These are phyloP conservation scores for Sungouiozyma ichnusensis DNA, from an alignment of 805 yeast genomes.

Conservation along the genomic window DNA sequence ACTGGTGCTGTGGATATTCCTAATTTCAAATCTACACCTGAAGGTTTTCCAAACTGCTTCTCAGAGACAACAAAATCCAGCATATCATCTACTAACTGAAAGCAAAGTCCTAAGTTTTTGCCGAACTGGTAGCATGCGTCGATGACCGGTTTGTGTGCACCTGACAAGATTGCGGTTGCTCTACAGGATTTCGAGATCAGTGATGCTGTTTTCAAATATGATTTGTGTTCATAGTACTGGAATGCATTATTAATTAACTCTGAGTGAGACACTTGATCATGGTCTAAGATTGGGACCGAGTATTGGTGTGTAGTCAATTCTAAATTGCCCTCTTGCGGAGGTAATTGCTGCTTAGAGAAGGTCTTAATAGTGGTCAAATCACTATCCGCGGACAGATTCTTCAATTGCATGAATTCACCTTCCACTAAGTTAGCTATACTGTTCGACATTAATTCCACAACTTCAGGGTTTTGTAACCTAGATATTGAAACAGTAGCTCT, in stretches of 20 bases:
- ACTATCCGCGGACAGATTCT: conserved; percentile 68
- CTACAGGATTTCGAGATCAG: conserved; percentile 88
- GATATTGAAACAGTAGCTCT: conserved; percentile 95
- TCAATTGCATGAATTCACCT: conserved; percentile 98
- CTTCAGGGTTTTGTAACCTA: conserved; percentile 90
- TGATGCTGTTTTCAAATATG: conserved; percentile 90
- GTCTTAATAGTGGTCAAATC: not conserved
- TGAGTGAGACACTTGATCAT: conserved; percentile 38
- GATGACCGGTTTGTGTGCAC: conserved; percentile 62
- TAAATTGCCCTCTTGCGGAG: conserved; percentile 44
- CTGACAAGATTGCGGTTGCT: conserved; percentile 87
- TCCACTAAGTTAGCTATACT: conserved; percentile 95
- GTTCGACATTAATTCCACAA: conserved; percentile 87
- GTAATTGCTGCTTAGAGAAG: conserved; percentile 32
- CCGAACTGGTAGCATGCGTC: conserved; percentile 89
- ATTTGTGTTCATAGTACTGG: conserved; percentile 89
- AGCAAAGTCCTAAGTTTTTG: conserved; percentile 84
- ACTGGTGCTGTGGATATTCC: conserved; percentile 98
- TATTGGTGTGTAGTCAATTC: conserved; percentile 53
- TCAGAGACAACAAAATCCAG: conserved; percentile 88
- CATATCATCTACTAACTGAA: conserved; percentile 94
- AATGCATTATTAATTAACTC: conserved; percentile 78
- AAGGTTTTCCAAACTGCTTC: conserved; percentile 81
- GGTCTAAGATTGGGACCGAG: conserved; percentile 28
- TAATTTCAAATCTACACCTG: conserved; percentile 86